phyloP scores from a whole-genome alignment of 768 basidiomycete genomes.

The Mycena alexandri region DNA sequence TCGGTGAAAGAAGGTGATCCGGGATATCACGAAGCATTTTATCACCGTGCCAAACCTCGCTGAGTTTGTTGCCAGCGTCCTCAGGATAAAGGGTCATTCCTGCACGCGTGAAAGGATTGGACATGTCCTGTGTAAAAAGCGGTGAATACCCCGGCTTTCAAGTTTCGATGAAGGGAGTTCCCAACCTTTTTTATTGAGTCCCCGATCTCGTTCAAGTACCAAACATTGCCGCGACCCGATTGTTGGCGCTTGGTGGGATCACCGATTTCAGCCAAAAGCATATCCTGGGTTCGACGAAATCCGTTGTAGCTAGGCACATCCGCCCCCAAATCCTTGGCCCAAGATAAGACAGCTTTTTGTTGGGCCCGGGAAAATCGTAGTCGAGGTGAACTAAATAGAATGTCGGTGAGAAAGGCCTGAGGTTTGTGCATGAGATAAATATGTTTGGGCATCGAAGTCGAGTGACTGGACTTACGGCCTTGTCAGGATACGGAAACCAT shows the following conservation, averaged over 20 bases:
- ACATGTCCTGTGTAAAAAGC: neutral
- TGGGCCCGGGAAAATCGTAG: conserved; percentile 49
- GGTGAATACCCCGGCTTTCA: neutral
- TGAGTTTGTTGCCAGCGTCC: conserved; percentile 38
- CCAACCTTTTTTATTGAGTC: conserved; percentile 27
- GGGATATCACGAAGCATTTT: conserved; percentile 49
- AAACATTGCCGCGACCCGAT: conserved; percentile 39
- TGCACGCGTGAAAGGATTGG: conserved; percentile 20
- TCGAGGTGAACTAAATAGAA: conserved; percentile 49
- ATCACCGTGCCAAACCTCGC: conserved; percentile 43
- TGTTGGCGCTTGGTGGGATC: conserved; percentile 41
- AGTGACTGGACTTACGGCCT: neutral
- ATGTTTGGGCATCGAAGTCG: no score
- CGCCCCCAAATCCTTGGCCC: conserved; percentile 47
- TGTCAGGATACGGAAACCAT: conserved; percentile 30
- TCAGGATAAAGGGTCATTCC: conserved; percentile 40
- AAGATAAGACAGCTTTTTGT: conserved; percentile 44
- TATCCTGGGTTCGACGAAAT: conserved; percentile 39
- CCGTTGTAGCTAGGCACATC: conserved; percentile 43
- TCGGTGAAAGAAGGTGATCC: conserved; percentile 42
- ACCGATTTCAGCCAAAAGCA: conserved; percentile 39
- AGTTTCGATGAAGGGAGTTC: neutral
- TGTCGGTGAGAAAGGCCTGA: conserved; percentile 45
- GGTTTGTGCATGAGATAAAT: no score
- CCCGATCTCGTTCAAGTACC: conserved; percentile 27